phyloP scores from a whole-genome alignment of 139 green algal species.

The Microglena sp. region DNA sequence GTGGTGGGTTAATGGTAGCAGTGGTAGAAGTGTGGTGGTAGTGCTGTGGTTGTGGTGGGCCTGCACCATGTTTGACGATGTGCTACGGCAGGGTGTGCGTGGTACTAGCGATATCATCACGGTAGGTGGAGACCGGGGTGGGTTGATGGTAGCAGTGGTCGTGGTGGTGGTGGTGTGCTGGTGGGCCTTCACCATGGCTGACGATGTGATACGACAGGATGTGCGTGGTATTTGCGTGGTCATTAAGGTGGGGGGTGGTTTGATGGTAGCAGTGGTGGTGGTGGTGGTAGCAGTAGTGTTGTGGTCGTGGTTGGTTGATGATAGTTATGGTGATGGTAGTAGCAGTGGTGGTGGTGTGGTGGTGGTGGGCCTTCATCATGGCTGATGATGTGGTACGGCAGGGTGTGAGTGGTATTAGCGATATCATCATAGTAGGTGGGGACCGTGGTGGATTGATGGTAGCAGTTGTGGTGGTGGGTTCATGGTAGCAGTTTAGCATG shows the following conservation, averaged over 20 bases:
- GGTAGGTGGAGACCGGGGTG: conserved; percentile 24
- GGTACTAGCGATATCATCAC: conserved; percentile 97
- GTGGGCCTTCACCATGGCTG: conserved; percentile 83
- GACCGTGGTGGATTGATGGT: no score
- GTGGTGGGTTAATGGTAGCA: no score
- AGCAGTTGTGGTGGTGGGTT: no score
- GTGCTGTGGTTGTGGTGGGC: no score
- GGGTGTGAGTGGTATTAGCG: conserved; percentile 84
- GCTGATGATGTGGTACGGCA: conserved; percentile 83
- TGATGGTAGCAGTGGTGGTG: no score
- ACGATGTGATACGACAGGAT: conserved; percentile 82
- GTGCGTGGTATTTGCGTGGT: conserved; percentile 91
- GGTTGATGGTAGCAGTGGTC: no score
- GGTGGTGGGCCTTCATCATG: conserved; percentile 79
- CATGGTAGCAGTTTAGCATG: conserved; percentile 81
- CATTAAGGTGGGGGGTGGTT: conserved; percentile 84
- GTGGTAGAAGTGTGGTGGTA: no score
- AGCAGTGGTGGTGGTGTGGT: no score
- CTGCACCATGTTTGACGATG: conserved; percentile 82
- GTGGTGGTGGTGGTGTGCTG: no score
- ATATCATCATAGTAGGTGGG: conserved; percentile 83
- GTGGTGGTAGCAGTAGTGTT: no score
- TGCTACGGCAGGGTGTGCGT: conserved; percentile 78
- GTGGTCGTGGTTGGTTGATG: no score
- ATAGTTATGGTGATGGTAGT: no score